Evolutionary conservation across 2,329 filamentous ascomycete genomes (phyloP).

Genomic region (Colletotrichum sp.): DNA sequence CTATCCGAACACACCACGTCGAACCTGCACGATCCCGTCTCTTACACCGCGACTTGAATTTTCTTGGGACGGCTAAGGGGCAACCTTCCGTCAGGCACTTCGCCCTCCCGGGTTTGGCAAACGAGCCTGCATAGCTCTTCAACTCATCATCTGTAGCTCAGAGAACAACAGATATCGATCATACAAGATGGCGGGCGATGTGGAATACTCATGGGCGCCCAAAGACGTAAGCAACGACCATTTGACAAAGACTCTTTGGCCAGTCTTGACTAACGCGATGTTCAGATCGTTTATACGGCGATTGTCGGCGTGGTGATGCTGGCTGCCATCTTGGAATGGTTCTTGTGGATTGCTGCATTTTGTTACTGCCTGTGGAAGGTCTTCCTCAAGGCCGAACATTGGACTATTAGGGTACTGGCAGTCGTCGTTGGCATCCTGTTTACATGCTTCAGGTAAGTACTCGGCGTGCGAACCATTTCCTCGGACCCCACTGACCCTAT

Average conservation of each 20-base stretch:
- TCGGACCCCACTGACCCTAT: slow-evolving; percentile 18
- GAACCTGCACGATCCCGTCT: slow-evolving; percentile 2
- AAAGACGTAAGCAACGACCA: slow-evolving; percentile 39
- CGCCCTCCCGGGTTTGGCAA: background rate
- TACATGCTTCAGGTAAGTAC: background rate
- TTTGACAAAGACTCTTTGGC: background rate
- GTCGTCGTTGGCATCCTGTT: slow-evolving; percentile 78
- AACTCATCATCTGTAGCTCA: background rate
- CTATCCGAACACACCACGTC: slow-evolving; percentile 3
- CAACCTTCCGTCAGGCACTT: background rate
- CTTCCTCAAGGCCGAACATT: slow-evolving; percentile 87
- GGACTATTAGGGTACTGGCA: slow-evolving; percentile 81
- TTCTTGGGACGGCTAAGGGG: background rate
- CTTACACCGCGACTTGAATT: background rate
- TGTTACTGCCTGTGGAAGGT: slow-evolving; percentile 90
- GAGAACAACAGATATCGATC: background rate
- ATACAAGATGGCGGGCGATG: slow-evolving; percentile 45
- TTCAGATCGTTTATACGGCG: slow-evolving; percentile 82
- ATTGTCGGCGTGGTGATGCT: slow-evolving; percentile 84
- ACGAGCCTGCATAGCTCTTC: background rate
- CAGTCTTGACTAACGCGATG: slow-evolving; percentile 19
- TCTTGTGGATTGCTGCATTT: slow-evolving; percentile 93
- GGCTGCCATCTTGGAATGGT: slow-evolving; percentile 88
- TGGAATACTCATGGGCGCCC: slow-evolving; percentile 52
- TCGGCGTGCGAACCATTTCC: background rate